Base-by-base conservation (phyloP, 768 basidiomycete genomes). In the Tephrocybe rancida region DNA sequence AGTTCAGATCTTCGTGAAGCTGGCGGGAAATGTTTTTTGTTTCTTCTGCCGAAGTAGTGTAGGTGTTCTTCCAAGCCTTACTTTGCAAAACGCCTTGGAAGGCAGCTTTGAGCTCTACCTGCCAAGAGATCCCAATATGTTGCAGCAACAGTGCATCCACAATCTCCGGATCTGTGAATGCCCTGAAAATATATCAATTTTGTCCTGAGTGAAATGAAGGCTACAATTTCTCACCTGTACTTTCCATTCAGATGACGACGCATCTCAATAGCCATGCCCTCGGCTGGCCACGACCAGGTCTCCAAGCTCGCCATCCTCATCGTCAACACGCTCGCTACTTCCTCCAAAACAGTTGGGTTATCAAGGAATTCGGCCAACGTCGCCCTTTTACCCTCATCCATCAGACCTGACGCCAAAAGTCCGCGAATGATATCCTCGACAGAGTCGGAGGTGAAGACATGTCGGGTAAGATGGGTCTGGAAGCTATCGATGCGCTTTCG, bases 161-260 rank as follows among this genome's bases (percentile, higher is more conserved):
- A 44, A 79, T 70, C 35, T 81, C 78, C 14, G 74, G 74, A 54
- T 81, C 77, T 9, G 76, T 76, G 57, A 76, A 79, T n/a, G 75
- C 76, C 19, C 78, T 73, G 39, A 2, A 16, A 32, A 46, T 34
- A 18, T 22, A n/a, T 48, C 7, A 18, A 29, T 16, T 9, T 32
- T 5, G 9, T 21, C 19, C 34, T 14, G 18, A 43, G 13, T 46
- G 25, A 8, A 53, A 10, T 26, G 25, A 38, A 41, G 8, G 4
- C 16, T 11, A 10, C 14, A 19, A 13, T 10, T 27, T 6, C 55
- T 50, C n/a, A 70, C 72, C 72, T 65, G 53, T 79, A 80, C 64
- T 78, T 79, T 1, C 79, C 79, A 54, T 76, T 77, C 27, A 81
- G 64, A 65, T 75, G 73, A 5, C 78, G 68, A 13, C 78, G 70